Base-by-base conservation (phyloP, 345 rosid genomes). In the Carallia pectinifolia region DNA sequence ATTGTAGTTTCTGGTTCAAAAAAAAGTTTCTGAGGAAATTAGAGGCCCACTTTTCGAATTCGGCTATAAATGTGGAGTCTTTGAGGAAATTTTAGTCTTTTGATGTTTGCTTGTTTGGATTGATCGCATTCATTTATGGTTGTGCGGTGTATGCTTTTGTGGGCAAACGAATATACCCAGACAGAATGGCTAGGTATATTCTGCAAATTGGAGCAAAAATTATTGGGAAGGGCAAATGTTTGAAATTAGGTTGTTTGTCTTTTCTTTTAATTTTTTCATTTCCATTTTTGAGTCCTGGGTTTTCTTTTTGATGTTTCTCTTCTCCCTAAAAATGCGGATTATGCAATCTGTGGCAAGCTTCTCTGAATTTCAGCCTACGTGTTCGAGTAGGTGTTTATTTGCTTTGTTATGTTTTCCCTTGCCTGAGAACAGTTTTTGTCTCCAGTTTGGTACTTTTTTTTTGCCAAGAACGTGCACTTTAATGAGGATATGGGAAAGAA, bases 31-130 rank as follows among this genome's bases (percentile, higher is more conserved):
- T 67, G 65, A 37, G 67, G 6, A 53, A 74, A 66, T 65, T 16
- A 6, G 65, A 52, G 56, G 19, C 53, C 65, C 59, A 31, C 68
- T 53, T 71, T 69, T 52, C 54, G 63, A 72, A 34, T 67, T 66
- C n/a, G 7, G 44, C 66, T 40, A 48, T 65, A 69, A 75, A 66
- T 74, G 50, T 74, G 23, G 53, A 47, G 55, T n/a, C 58, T 65
- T 66, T 69, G 69, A 30, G 72, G 56, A 10, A 74, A 50, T 61
- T 44, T 47, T 37, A 52, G 67, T 34, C 15, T 27, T 56, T 56
- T 15, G 15, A 27, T 7, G 60, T 30, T 27, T 56, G 7, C 15
- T 6, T 52, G 38, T 48, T 40, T 48, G n/a, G 60, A 56, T 69
- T 37, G 50, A 2, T 44, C 50, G 17, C 16, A 44, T 37, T 58